A percentile compares a stretch with the other conserved stretches of the same genome.
phyloP scores from a whole-genome alignment of 116 monocot genomes.

The Posidonia oceanica region DNA sequence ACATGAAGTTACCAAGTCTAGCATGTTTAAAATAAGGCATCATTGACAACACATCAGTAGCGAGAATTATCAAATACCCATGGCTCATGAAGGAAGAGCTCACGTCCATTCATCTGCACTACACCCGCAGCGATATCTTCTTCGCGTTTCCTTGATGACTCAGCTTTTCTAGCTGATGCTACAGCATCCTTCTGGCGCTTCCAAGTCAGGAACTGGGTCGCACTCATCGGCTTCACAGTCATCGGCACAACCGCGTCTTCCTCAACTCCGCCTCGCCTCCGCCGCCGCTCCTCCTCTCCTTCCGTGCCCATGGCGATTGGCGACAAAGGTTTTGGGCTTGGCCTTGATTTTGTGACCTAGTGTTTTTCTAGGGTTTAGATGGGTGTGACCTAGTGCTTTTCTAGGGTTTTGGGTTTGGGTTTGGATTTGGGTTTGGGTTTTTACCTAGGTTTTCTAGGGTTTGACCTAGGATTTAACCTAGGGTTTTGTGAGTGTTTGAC shows the following conservation, averaged over 20 bases:
- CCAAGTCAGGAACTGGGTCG: constrained; percentile 16
- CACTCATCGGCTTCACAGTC: constrained; percentile 1
- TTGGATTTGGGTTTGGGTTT: too few species aligned
- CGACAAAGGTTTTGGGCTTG: too few species aligned
- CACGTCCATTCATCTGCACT: constrained; percentile 76
- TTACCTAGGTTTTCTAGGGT: too few species aligned
- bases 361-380: too few species aligned
- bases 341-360: too few species aligned
- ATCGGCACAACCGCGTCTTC: neutral
- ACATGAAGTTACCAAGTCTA: neutral
- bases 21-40: too few species aligned
- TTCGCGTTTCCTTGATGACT: constrained; percentile 58
- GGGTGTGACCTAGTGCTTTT: too few species aligned
- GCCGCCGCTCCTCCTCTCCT: constrained; percentile 2
- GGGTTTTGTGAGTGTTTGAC: too few species aligned
- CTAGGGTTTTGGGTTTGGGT: too few species aligned
- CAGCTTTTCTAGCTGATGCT: constrained; percentile 42
- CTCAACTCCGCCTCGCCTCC: neutral
- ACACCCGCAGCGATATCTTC: constrained; percentile 57
- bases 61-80: constrained; percentile 58
- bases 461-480: too few species aligned
- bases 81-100: constrained; percentile 72
- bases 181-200: constrained; percentile 45
- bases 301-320: neutral
- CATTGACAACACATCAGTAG: constrained; percentile 1